Evolutionary conservation across 2,329 filamentous ascomycete species (phyloP), one percentile per base, ranked within the genome.

Genomic region (Stylonectria norvegica): DNA sequence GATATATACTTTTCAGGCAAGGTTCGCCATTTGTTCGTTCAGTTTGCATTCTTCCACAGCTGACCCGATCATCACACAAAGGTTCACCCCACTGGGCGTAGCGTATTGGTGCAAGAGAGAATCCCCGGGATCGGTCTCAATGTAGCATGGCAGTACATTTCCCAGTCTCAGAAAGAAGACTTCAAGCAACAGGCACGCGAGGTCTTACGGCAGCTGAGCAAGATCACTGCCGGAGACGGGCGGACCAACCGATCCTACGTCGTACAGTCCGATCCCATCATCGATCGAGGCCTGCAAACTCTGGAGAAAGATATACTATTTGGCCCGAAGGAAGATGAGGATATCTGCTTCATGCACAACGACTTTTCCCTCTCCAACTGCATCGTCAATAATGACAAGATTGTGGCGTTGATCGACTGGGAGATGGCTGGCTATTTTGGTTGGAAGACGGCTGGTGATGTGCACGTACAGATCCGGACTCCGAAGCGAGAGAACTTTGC

Each of bases 231-330:
- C 14, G 5, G 40, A 7, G 27, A 42, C 23, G 36, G 22, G 38
- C 31, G 32, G 14, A 31, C 20, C 15, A 14, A 27, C 47, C 56
- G 55, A 7, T 50, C 47, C 16, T 52, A 63, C 29, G 45, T 62
- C 74, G 61, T 83, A 77, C 62, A 80, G 81, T 65, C 73, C 79
- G 58, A 82, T 76, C 43, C 76, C 78, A 79, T 79, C 81, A 50
- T 82, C 73, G 61, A 76, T 77, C 50, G 36, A 20, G 29, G 52
- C 14, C 62, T 67, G 31, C 46, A 53, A 42, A 37, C 56, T 5
- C 40, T 60, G 8, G 66, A 67, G 50, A 49, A 35, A n/a, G 57
- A 65, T 5, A 67, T 58, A 17, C 40, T 61, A 34, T 62, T 64
- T 44, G 52, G 34, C 5, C 29, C 34, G 25, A 45, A 49, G 14